Base-by-base conservation (phyloP, 306 rosid genomes). In the Prunus mongolica region DNA sequence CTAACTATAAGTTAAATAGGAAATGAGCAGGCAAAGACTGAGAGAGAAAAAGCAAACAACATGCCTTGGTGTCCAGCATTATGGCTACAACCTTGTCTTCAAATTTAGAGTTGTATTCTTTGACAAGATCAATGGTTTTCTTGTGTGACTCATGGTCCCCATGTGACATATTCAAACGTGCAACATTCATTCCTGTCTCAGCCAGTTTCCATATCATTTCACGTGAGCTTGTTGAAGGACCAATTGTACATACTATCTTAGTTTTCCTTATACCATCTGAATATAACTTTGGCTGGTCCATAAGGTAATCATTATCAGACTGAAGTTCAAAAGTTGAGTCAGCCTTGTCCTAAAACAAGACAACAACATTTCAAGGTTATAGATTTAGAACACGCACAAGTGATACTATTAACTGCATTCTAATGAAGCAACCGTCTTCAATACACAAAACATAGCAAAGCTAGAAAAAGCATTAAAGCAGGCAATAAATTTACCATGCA, bases 121-220 rank as follows among this genome's bases (percentile, higher is more conserved):
- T 90, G 15, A 95, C 98, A 70, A 89, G 73, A 80, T 95, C 86
- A 75, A 95, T 88, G 20, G 98, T 90, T 80, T 89, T 89, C 80
- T 89, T 93, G 84, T 95, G 98, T 0, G 97, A 92, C 0, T 90
- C 72, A 76, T 95, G 97, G 80, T 95, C 96, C 65, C 98, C 97
- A 46, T 95, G 98, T 9, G 98, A 95, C 98, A 95, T 95, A 68
- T 92, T 95, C 54, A 95, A 88, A 64, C 98, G 96, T 0, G 96
- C 98, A 52, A 95, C 93, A 64, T 89, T 89, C 98, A 95, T 92
- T 82, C 98, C 97, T 24, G 85, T 24, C 73, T 89, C 86, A 0
- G 97, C 97, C 46, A 95, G 89, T 76, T 88, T 90, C 93, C 97
- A 95, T 60, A 95, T 95, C 98, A 95, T 95, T 78, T 95, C 96